Evolutionary conservation across 2,329 filamentous ascomycete species (phyloP).

Genomic region (Trichoderma koningiopsis): DNA sequence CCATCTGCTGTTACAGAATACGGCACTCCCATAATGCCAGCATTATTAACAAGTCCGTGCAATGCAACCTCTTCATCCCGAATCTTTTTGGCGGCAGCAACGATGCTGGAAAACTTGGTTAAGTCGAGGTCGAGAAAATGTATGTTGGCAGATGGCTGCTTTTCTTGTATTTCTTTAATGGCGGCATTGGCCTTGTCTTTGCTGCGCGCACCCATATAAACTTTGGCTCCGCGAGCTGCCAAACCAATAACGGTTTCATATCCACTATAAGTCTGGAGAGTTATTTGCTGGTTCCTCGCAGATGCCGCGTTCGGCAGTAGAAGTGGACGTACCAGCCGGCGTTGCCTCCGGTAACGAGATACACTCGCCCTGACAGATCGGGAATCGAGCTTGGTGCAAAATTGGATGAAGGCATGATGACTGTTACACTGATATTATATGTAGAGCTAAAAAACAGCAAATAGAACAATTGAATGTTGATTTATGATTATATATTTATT

Average conservation of each 20-base stretch:
- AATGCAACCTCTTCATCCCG: constrained; percentile 33
- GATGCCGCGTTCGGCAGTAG: background rate
- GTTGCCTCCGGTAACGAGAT: constrained; percentile 49
- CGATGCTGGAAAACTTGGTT: constrained; percentile 40
- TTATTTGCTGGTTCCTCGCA: background rate
- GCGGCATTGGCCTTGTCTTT: constrained; percentile 37
- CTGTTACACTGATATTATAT: background rate
- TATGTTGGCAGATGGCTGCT: constrained; percentile 37
- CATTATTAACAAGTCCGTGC: constrained; percentile 46
- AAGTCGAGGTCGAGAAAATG: constrained; percentile 42
- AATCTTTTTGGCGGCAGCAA: constrained; percentile 39
- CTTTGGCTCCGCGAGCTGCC: constrained; percentile 42
- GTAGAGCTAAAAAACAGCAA: background rate
- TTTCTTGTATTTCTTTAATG: constrained; percentile 39
- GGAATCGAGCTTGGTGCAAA: constrained; percentile 48
- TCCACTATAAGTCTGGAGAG: constrained; percentile 31
- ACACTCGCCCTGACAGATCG: constrained; percentile 46
- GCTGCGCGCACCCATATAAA: constrained; percentile 46
- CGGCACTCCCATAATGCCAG: constrained; percentile 43
- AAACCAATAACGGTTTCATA: constrained; percentile 42
- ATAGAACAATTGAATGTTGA: background rate
- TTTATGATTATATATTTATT: background rate
- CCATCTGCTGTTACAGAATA: constrained; percentile 39
- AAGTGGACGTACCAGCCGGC: constrained; percentile 46
- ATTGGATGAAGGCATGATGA: constrained; percentile 26